Base-by-base conservation (phyloP, 768 basidiomycete genomes). In the Leucosporidium creatinivorum region DNA sequence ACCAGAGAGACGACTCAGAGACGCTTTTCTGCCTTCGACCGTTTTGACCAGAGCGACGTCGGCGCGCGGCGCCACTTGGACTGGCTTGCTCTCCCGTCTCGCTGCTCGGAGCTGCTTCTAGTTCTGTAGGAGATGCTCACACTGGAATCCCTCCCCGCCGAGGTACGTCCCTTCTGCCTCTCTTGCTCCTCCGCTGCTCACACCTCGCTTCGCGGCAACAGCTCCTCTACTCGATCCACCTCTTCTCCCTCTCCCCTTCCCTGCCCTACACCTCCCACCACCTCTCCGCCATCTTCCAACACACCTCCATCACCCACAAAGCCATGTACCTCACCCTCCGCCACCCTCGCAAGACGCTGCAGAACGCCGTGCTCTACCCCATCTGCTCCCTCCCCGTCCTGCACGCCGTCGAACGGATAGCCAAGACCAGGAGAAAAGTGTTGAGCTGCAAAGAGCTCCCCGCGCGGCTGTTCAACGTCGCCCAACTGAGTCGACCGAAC, bases 201-300 rank as follows among this genome's bases (percentile, higher is more conserved):
- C 30, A 19, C 48, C 23, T 25, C 55, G 60, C 31, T 19, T 19
- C 33, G 28, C 31, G 23, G 48, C 44, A 36, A 4, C 72, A 93
- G 92, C 81, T 97, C 13, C 78, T 93, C 0, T 87, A 88, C 73
- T 85, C 91, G 64, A 82, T 94, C 19, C 88, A 92, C 71, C 82
- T 89, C 23, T 81, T 81, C 69, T 85, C 90, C 0, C 79, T 85
- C 9, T 90, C 89, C 4, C 80, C 84, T 23, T 73, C 79, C 47
- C 79, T 96, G 12, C 90, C 91, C 0, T 77, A 78, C 60, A 79
- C 83, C 39, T 88, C 83, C 69, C 83, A 78, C 67, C 77, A 81
- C 49, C 76, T 93, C 25, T 76, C 84, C 68, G 51, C 75, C 19
- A 79, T 87, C 19, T 88, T 87, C 79, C 77, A 80, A 13, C 76